Evolutionary conservation across 139 green algal genomes (phyloP).

Genomic region (Volvox reticuliferus): DNA sequence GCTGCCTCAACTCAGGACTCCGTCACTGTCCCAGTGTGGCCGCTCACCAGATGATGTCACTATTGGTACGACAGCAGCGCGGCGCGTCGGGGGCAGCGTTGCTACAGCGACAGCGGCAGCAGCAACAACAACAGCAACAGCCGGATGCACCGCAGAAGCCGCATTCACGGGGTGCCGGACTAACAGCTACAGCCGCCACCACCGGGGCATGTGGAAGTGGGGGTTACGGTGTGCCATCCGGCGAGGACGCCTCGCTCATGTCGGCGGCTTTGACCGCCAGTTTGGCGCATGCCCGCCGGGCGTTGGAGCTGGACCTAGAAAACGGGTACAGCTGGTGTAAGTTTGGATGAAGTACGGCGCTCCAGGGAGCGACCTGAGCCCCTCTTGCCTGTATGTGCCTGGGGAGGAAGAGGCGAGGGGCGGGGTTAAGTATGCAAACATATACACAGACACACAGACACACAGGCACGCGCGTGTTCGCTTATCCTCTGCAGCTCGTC

Average conservation of each 20-base stretch:
- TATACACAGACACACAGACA: no score
- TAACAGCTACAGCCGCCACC: no score
- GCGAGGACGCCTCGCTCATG: background rate
- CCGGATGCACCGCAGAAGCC: no score
- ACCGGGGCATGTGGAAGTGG: no score
- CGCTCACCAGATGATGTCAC: conserved; percentile 40
- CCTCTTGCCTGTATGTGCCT: no score
- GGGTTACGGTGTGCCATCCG: background rate
- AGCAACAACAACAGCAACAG: no score
- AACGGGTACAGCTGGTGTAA: conserved; percentile 50
- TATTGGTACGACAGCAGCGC: conserved; percentile 38
- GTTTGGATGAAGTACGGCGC: background rate
- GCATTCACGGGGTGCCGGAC: no score
- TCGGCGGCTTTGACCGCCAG: background rate
- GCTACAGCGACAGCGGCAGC: background rate
- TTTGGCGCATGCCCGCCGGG: conserved; percentile 10
- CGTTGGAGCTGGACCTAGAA: conserved; percentile 31
- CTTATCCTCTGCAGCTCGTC: no score
- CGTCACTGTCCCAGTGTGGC: conserved; percentile 13
- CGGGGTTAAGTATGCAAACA: no score
- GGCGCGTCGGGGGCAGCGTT: background rate
- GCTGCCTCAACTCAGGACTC: conserved; percentile 21
- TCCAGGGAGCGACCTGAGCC: background rate
- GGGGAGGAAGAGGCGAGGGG: no score
- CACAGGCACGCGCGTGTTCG: no score